phyloP scores from a whole-genome alignment of 805 yeast species.

The Ogataea henricii region DNA sequence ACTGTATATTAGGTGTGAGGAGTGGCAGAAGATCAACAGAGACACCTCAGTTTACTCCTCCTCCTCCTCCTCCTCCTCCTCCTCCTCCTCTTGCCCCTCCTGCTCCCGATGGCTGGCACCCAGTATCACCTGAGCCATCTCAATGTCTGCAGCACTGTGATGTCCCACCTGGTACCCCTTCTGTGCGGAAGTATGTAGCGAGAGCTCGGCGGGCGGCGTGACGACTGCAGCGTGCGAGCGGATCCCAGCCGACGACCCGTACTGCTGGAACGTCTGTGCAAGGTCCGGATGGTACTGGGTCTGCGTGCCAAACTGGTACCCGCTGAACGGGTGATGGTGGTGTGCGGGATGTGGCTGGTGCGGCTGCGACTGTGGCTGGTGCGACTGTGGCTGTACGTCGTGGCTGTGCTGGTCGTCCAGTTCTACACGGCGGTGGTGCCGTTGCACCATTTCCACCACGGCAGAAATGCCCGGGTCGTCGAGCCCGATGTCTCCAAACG shows the following conservation, averaged over 20 bases:
- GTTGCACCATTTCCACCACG: conserved; percentile 60
- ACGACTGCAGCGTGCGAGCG: conserved; percentile 51
- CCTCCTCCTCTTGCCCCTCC: not conserved
- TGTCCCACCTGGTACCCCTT: conserved; percentile 4
- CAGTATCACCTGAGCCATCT: conserved; percentile 17
- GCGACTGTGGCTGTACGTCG: not conserved
- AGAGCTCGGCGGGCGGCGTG: conserved; percentile 36
- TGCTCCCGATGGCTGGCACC: conserved; percentile 5
- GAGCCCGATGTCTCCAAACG: conserved; percentile 42
- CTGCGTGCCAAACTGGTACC: conserved; percentile 16
- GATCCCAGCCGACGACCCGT: conserved; percentile 27
- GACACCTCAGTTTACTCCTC: not conserved
- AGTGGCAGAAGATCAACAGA: no score
- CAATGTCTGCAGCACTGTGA: conserved; percentile 10
- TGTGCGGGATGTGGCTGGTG: conserved; percentile 18
- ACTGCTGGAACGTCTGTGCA: conserved; percentile 11
- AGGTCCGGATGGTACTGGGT: conserved; percentile 15
- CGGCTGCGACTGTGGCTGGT: conserved; percentile 4
- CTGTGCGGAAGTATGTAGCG: not conserved
- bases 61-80: not conserved
- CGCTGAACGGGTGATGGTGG: conserved; percentile 14
- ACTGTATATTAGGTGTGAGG: no score
- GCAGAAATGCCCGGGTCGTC: conserved; percentile 48
- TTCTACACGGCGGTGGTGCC: conserved; percentile 23
- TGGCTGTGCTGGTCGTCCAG: conserved; percentile 12